Conservation (phyloP, 257 asterid genomes). For the Solanum sejunctum region DNA sequence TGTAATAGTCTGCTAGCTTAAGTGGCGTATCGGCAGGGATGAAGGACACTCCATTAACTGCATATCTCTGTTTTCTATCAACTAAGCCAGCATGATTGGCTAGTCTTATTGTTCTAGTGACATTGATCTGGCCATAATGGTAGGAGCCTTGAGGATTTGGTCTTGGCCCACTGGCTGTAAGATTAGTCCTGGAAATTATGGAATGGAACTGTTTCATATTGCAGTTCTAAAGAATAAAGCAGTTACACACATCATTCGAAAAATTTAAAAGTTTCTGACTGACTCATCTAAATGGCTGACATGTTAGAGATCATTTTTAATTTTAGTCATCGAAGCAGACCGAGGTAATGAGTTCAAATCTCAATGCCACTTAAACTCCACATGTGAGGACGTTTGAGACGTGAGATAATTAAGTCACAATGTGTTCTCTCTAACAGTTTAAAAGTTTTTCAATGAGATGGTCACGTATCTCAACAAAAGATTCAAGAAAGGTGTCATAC, state of each 20-base stretch:
- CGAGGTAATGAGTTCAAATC: too few species aligned
- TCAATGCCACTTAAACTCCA: neutral
- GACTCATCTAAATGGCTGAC: neutral
- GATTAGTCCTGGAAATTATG: constrained; percentile 34
- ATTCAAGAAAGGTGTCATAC: neutral
- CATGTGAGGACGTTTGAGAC: neutral
- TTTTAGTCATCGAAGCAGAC: too few species aligned
- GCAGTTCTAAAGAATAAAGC: neutral
- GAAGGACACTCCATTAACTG: constrained; percentile 48
- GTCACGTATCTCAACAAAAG: neutral
- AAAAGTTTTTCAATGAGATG: neutral
- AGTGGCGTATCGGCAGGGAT: constrained; percentile 55
- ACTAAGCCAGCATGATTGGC: constrained; percentile 22
- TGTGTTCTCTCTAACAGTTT: neutral
- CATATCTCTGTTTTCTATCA: constrained; percentile 42
- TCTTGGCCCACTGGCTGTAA: constrained; percentile 74
- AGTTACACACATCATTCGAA: neutral
- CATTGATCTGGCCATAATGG: constrained; percentile 54
- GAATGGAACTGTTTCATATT: neutral
- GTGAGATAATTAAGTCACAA: neutral
- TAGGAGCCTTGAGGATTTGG: constrained; percentile 87
- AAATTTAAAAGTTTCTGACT: neutral
- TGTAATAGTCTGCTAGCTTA: constrained; percentile 63
- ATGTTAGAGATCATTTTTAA: neutral
- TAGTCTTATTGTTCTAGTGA: constrained; percentile 32